A percentile compares a stretch with the other conserved stretches of the same genome.
phyloP scores from a whole-genome alignment of 257 asterid genomes.

The Solanum tacnaense region DNA sequence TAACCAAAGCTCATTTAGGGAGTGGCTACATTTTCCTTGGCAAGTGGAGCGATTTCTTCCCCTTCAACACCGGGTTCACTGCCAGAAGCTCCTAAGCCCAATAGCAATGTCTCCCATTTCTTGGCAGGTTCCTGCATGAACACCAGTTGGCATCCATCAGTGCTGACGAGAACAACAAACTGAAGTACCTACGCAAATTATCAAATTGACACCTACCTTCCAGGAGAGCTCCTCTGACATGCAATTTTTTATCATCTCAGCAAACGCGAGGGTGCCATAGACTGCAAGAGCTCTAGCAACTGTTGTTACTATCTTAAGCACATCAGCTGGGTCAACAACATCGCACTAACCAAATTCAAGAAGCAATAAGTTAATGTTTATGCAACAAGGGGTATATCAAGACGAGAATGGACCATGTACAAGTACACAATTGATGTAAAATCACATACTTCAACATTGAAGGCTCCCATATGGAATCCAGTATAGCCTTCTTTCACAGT shows the following conservation, averaged over 20 bases:
- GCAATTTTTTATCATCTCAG: slow-evolving; percentile 75
- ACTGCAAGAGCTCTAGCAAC: slow-evolving; percentile 53
- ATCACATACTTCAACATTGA: slow-evolving; percentile 56
- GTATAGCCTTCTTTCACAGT: slow-evolving; percentile 84
- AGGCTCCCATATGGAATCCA: slow-evolving; percentile 95
- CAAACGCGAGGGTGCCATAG: slow-evolving; percentile 44
- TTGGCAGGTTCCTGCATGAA: slow-evolving; percentile 67
- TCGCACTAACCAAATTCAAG: slow-evolving; percentile 46
- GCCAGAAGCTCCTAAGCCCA: slow-evolving; percentile 62
- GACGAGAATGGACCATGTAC: background rate
- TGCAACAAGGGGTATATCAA: background rate
- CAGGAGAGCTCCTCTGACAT: slow-evolving; percentile 92
- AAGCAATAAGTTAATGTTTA: background rate
- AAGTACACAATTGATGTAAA: background rate
- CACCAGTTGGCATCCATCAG: background rate
- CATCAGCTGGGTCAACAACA: slow-evolving; percentile 57
- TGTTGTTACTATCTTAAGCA: slow-evolving; percentile 47
- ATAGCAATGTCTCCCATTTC: slow-evolving; percentile 67
- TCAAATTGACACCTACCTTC: slow-evolving; percentile 44
- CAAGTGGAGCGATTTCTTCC: slow-evolving; percentile 77
- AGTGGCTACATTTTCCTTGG: slow-evolving; percentile 79
- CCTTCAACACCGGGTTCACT: slow-evolving; percentile 63
- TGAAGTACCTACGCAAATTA: background rate
- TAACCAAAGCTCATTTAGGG: slow-evolving; percentile 30
- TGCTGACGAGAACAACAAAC: background rate